Base-by-base conservation (phyloP, 805 yeast genomes). In the Blastobotrys muscicola region DNA sequence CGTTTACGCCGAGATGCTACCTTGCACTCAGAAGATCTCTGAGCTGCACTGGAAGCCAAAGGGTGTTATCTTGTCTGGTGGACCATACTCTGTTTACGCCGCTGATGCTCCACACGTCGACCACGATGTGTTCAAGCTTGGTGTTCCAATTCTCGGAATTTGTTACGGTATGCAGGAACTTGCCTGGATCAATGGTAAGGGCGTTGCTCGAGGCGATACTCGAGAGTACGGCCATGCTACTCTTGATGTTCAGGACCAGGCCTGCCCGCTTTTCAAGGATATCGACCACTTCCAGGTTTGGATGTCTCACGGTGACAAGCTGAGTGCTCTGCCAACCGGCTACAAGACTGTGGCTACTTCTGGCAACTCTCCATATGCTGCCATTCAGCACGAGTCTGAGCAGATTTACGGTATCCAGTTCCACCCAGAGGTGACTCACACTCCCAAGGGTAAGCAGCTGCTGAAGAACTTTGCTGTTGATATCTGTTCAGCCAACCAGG, bases 251-350 rank as follows among this genome's bases (percentile, higher is more conserved):
- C 71, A 75, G 55, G 92, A 85, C 60, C 51, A 67, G 35, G 45
- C 66, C 14, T 78, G 85, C 64, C 78, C 84, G 14, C 71, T 92
- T 50, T 92, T 92, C 68, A 72, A 79, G 50, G 96, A 82, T 49
- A 85, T 92, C 56, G 94, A 87, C 66, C 82, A 92, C 70, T 86
- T 94, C 47, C 89, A 82, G 64, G 97, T 92, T 50, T 92, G 98
- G 98, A 92, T 92, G 98, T 89, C 97, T 39, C 98, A 92, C 67
- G 95, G 95, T 61, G 98, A 92, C 70, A 92, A 92, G 73, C 75
- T 92, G 59, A 80, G 79, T 57, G 84, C 90, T 43, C 75, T 92
- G 55, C 98, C 98, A 57, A 74, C 75, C 37, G 95, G 94, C 33
- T 92, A 78, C 76, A 78, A 81, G 64, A 76, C 83, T 48, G 86